Base-by-base conservation (phyloP, 306 rosid species). In the Malus fusca region DNA sequence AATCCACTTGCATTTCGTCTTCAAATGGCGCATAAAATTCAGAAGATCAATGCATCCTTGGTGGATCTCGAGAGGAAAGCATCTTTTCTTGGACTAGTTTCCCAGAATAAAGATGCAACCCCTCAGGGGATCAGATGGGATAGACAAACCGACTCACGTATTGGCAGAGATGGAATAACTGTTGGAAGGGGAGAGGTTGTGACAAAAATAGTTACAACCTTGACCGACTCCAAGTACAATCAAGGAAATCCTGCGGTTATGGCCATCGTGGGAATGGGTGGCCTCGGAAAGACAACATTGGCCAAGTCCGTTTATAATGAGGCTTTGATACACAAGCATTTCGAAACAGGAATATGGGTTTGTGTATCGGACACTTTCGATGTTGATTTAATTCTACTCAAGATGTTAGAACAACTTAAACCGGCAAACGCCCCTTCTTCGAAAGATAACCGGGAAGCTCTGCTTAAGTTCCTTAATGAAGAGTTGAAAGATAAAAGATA, bases 351-450 rank as follows among this genome's bases (percentile, higher is more conserved):
- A 48, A 4, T 48, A 0, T 48, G 55, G 55, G 1, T 48, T 48
- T 48, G 21, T 48, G 55, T 48, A 48, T 48, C 55, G 0, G 0
- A 48, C 21, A 0, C 21, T 15, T 15, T 48, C 0, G 21, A 15
- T 18, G 55, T 15, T 0, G 0, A 1, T 48, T 2, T 48, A 0
- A 15, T 48, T 0, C 55, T 15, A 5, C 55, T 0, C 0, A 0
- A 2, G 0, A 17, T 48, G 21, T 5, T 2, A 5, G 21, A 5
- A 0, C 0, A 0, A 0, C 55, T 48, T 2, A 48, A 1, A 0
- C 3, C 0, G 1, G 3, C 0, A 48, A 48, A 48, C 5, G 55
- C 3, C 8, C 21, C 21, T 48, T 35, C 8, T 35, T 5, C 21
- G 0, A 15, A 15, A 48, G 21, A 48, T 48, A 48, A 48, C 1